These are phyloP conservation scores for Babesia gibsoni DNA, from an alignment of 169 alveolate species.

Conservation along the genomic window DNA sequence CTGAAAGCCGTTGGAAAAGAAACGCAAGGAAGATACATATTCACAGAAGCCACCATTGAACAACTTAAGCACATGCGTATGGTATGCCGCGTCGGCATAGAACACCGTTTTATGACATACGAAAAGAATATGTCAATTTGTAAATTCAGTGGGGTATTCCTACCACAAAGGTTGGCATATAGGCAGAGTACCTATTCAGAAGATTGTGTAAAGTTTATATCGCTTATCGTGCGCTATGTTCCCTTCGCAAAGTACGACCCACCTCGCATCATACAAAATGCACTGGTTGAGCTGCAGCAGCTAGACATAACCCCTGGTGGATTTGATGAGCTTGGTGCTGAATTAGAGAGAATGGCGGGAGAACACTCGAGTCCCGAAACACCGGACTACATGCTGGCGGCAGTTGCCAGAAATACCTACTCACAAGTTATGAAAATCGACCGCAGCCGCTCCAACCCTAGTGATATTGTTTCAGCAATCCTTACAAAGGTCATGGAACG, in stretches of 20 bases:
- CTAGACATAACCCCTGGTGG: slow-evolving; percentile 41
- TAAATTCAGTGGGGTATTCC: slow-evolving; percentile 70
- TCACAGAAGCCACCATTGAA: slow-evolving; percentile 39
- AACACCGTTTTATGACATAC: slow-evolving; percentile 64
- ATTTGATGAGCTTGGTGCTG: slow-evolving; percentile 20
- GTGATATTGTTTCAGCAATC: slow-evolving; percentile 51
- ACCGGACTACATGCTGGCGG: slow-evolving; percentile 43
- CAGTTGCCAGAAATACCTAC: slow-evolving; percentile 32
- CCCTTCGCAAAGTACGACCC: slow-evolving; percentile 63
- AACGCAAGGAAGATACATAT: slow-evolving; percentile 1
- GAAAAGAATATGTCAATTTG: slow-evolving; percentile 78
- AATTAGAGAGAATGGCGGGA: slow-evolving; percentile 21
- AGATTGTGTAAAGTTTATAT: slow-evolving; percentile 66
- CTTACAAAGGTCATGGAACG: slow-evolving; percentile 56
- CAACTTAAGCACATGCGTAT: slow-evolving; percentile 19
- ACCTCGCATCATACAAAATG: slow-evolving; percentile 55
- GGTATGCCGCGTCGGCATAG: slow-evolving; percentile 29
- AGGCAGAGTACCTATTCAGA: slow-evolving; percentile 69
- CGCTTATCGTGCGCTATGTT: slow-evolving; percentile 58
- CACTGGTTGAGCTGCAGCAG: slow-evolving; percentile 32
- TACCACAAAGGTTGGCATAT: slow-evolving; percentile 78
- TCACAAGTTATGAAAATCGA: slow-evolving; percentile 29
- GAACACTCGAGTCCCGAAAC: slow-evolving; percentile 4
- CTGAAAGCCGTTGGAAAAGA: not conserved
- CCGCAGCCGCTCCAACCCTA: slow-evolving; percentile 49